Conservation (phyloP, 2,329 filamentous ascomycete genomes). For the Pseudogymnoascus sp. region DNA sequence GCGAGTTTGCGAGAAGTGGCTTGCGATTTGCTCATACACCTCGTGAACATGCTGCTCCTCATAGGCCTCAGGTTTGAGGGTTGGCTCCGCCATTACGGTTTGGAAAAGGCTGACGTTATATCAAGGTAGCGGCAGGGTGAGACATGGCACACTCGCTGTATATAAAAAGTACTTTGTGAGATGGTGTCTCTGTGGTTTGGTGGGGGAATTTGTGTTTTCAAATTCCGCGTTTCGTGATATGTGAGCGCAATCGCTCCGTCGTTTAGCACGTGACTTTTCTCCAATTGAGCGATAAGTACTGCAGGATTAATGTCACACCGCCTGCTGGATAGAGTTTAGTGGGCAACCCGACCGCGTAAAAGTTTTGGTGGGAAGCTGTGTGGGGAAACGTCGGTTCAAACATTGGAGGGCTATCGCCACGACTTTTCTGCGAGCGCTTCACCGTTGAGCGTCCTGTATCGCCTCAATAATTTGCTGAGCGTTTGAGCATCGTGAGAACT, state of each 20-base stretch:
- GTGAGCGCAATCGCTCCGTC: slow-evolving; percentile 6
- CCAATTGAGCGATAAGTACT: slow-evolving; percentile 1
- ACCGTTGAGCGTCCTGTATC: background rate
- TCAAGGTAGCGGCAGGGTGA: background rate
- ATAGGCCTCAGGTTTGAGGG: slow-evolving; percentile 50
- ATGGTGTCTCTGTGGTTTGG: background rate
- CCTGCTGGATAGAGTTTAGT: background rate
- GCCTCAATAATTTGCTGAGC: slow-evolving; percentile 3
- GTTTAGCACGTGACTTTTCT: background rate
- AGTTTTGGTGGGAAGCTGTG: slow-evolving; percentile 11
- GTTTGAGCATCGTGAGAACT: background rate
- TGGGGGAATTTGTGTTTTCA: background rate
- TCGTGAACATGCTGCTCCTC: slow-evolving; percentile 83
- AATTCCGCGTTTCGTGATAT: slow-evolving; percentile 10
- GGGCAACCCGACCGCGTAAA: background rate
- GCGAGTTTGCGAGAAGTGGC: slow-evolving; percentile 75
- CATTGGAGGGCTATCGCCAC: background rate
- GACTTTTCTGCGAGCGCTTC: slow-evolving; percentile 5
- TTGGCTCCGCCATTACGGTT: slow-evolving; percentile 15
- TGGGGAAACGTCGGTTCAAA: slow-evolving; percentile 2
- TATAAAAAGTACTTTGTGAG: background rate
- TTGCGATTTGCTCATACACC: slow-evolving; percentile 83
- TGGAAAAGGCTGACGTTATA: background rate
- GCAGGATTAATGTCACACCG: slow-evolving; percentile 4
- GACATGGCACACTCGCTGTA: slow-evolving; percentile 4